phyloP scores from a whole-genome alignment of 441 rosid species.

The California macrophylla region DNA sequence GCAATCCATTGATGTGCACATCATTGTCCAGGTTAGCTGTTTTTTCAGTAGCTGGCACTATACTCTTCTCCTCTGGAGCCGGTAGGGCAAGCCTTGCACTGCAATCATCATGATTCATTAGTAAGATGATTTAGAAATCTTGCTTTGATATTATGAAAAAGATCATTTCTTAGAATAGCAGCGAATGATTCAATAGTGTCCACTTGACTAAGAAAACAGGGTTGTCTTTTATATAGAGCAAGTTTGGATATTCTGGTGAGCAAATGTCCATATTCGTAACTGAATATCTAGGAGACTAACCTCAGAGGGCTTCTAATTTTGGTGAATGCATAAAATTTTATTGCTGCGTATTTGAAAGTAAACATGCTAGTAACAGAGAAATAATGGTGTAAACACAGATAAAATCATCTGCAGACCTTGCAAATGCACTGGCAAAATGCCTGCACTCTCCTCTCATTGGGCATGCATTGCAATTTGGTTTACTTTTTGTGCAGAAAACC shows the following conservation, averaged over 20 bases:
- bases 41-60: slow-evolving; percentile 30
- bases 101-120: slow-evolving; percentile 20
- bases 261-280: too few relatives aligned
- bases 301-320: neutral
- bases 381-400: slow-evolving; percentile 11
- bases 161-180: slow-evolving; percentile 6
- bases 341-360: slow-evolving; percentile 5
- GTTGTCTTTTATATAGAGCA: neutral
- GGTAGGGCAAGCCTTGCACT: slow-evolving; percentile 94
- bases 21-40: slow-evolving; percentile 26
- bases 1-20: slow-evolving; percentile 33
- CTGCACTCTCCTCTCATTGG: slow-evolving; percentile 99
- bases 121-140: slow-evolving; percentile 13
- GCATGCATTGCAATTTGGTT: slow-evolving; percentile 96
- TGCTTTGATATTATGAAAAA: slow-evolving; percentile 5
- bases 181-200: neutral
- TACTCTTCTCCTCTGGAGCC: slow-evolving; percentile 65
- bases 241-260: neutral
- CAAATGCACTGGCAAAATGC: slow-evolving; percentile 98
- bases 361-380: neutral
- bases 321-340: slow-evolving; percentile 1
- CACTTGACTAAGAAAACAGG: neutral
- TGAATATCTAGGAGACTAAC: too few relatives aligned
- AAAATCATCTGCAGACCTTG: slow-evolving; percentile 47
- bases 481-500: slow-evolving; percentile 96